Evolutionary conservation across 2,329 filamentous ascomycete genomes (phyloP), one percentile per base, ranked within the genome.

Genomic region (Ophiostoma sp.): DNA sequence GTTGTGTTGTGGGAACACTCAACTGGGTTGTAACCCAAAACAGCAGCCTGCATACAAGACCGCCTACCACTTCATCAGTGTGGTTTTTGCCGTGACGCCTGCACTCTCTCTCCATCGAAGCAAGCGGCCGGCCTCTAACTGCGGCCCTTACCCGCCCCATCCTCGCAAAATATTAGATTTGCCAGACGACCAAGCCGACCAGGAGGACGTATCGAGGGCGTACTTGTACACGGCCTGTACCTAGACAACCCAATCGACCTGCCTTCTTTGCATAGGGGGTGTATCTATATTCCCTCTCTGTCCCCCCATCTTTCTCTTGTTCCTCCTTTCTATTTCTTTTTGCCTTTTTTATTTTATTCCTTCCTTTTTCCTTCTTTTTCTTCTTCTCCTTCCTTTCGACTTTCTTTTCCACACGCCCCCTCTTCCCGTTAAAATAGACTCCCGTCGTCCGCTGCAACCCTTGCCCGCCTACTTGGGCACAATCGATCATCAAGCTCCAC

Each of bases 11-110:
- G 74, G 74, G 74, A 75, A 64, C 74, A 45, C 70, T 59, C 55
- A 70, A 69, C 71, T 68, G 66, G 70, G 66, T 63, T 69, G 73
- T 73, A 75, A 73, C 75, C 75, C 71, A 75, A 76, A 75, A 55
- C 50, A 76, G 74, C 74, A 55, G 69, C 75, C 71, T 76, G 73
- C 75, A 76, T 75, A 70, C 55, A 59, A 3, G 22, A 12, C 22
- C 63, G 64, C 55, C 73, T 76, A 59, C 73, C 73, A 76, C 55
- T 52, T 71, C 71, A 70, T 66, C 69, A 64, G 11, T 73, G 25
- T 71, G 36, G 55, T 15, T 64, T 71, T 64, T 45, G 61, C 61
- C 36, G 36, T 42, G 61, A 45, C 61, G 61, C 36, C 22, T 63
- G 59, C 36, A n/a, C 52, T 28, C 36, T 45, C 36, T 15, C 42